Percentiles rank a stretch among this genome's conserved stretches.
Evolutionary conservation across 2,329 filamentous ascomycete species (phyloP).

Genomic region (Verticillium isaacii): DNA sequence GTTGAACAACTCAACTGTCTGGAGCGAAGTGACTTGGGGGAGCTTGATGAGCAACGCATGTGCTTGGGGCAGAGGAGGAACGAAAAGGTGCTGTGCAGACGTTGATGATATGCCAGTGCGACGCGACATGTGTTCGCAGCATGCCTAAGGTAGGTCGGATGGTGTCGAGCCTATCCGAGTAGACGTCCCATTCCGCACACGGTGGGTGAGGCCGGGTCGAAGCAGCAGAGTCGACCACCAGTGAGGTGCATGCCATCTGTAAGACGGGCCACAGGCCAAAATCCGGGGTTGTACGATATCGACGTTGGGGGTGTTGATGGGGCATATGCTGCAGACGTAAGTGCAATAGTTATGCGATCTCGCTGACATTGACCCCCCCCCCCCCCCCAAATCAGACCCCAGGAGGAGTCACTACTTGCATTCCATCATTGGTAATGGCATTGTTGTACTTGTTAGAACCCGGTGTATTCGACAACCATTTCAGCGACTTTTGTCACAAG

Average conservation of each 20-base stretch:
- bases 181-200: neutral
- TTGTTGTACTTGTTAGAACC: too few relatives aligned
- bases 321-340: neutral
- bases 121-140: neutral
- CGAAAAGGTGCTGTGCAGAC: neutral
- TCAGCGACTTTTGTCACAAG: too few relatives aligned
- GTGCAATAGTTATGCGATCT: neutral
- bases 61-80: neutral
- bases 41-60: neutral
- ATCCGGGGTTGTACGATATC: slow-evolving; percentile 8
- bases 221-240: neutral
- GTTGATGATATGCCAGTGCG: neutral
- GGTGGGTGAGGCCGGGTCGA: neutral
- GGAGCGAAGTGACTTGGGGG: neutral
- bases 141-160: neutral
- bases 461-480: too few relatives aligned
- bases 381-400: neutral
- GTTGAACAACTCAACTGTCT: neutral
- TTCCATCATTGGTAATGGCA: too few relatives aligned
- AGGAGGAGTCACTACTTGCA: too few relatives aligned
- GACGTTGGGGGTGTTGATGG: neutral
- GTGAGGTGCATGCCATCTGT: neutral
- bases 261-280: neutral
- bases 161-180: neutral
- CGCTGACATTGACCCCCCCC: neutral